phyloP scores from a whole-genome alignment of 345 rosid genomes.

The Erucastrum elatum region DNA sequence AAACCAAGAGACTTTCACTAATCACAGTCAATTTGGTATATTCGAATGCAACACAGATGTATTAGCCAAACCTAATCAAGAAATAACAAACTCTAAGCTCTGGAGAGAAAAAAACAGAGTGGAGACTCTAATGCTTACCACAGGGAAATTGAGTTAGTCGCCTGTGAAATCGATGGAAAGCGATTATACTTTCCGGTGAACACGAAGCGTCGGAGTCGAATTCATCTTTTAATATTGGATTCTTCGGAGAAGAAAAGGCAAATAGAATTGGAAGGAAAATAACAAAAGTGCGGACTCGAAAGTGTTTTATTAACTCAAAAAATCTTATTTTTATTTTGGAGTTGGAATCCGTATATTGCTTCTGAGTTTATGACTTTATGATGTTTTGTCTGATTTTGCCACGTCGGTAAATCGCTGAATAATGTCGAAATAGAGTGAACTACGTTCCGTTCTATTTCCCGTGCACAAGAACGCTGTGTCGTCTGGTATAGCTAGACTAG shows the following conservation, averaged over 20 bases:
- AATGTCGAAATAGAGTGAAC: neutral
- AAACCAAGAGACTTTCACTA: neutral
- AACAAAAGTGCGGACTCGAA: slow-evolving; percentile 28
- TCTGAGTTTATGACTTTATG: neutral
- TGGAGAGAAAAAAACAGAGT: neutral
- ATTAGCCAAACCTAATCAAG: neutral
- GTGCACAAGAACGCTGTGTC: slow-evolving; percentile 1
- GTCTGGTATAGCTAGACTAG: neutral
- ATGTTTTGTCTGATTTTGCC: slow-evolving; percentile 16
- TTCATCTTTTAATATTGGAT: neutral
- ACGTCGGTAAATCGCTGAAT: slow-evolving; percentile 13
- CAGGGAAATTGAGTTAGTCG: slow-evolving; percentile 3
- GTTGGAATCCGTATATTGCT: slow-evolving; percentile 28
- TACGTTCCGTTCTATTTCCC: neutral
- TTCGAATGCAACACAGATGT: neutral
- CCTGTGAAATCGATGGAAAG: neutral
- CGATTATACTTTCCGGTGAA: slow-evolving; percentile 2
- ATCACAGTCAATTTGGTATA: neutral
- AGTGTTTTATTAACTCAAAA: slow-evolving; percentile 33
- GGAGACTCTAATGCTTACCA: slow-evolving; percentile 4
- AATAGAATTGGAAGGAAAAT: neutral
- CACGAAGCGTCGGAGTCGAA: neutral
- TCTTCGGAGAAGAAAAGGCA: neutral
- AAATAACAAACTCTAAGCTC: neutral
- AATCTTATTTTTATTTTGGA: neutral